A percentile compares a stretch with the other conserved stretches of the same genome.
phyloP scores from a whole-genome alignment of 805 yeast species.

The Myxozyma nipponensis region DNA sequence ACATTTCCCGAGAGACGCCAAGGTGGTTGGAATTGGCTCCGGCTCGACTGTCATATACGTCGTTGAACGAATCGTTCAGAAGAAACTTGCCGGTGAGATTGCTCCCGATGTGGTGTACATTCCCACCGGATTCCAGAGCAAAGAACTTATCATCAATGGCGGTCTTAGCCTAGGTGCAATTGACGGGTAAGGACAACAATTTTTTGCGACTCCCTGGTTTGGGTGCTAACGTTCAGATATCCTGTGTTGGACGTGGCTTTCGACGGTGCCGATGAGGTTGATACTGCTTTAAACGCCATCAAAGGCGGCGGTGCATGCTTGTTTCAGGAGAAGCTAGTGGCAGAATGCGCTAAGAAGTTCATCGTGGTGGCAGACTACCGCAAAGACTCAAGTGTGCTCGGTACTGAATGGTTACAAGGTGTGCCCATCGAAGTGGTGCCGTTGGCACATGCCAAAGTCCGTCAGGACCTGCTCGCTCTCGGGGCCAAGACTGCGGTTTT shows the following conservation, averaged over 20 bases:
- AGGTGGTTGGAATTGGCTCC: conserved; percentile 88
- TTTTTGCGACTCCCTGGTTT: conserved; percentile 14
- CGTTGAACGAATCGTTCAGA: conserved; percentile 87
- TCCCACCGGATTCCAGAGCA: conserved; percentile 96
- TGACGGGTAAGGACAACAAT: conserved; percentile 53
- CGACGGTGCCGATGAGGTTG: conserved; percentile 99
- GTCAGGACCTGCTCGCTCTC: conserved; percentile 53
- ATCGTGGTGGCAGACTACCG: conserved; percentile 89
- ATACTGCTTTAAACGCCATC: conserved; percentile 71
- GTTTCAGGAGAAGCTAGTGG: conserved; percentile 93
- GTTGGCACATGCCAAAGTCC: conserved; percentile 73
- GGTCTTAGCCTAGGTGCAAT: conserved; percentile 74
- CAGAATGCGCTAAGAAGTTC: conserved; percentile 69
- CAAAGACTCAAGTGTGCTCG: conserved; percentile 71
- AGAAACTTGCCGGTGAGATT: conserved; percentile 35
- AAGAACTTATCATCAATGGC: conserved; percentile 75
- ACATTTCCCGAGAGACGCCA: conserved; percentile 63
- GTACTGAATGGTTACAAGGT: conserved; percentile 81
- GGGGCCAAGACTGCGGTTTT: conserved; percentile 63
- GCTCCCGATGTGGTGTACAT: conserved; percentile 62
- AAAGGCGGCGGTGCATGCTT: conserved; percentile 99
- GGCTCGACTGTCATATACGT: conserved; percentile 97
- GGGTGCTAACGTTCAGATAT: conserved; percentile 8
- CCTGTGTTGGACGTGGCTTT: conserved; percentile 86
- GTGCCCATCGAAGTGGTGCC: conserved; percentile 96